phyloP scores from a whole-genome alignment of 2,329 filamentous ascomycete genomes.

The Colletotrichum caudatum region DNA sequence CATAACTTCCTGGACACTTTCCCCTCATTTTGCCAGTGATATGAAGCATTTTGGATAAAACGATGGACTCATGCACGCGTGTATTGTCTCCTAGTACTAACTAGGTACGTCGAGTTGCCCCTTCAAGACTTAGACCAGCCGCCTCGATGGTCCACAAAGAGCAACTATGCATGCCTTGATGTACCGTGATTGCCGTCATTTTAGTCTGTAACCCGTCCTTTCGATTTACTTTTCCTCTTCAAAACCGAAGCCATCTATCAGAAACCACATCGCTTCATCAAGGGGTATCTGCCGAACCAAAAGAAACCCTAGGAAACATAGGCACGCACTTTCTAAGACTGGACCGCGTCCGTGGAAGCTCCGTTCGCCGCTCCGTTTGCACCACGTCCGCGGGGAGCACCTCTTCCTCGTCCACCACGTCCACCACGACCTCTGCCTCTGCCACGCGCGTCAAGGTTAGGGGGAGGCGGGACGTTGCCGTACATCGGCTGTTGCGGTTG shows the following conservation, averaged over 20 bases:
- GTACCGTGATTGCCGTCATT: conserved; percentile 8
- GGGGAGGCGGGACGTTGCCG: conserved; percentile 71
- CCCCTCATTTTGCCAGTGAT: not conserved
- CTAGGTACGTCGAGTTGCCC: not conserved
- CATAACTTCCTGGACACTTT: not conserved
- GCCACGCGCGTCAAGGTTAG: conserved; percentile 62
- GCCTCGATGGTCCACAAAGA: not conserved
- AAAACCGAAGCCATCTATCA: conserved; percentile 25
- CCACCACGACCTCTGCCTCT: conserved; percentile 54
- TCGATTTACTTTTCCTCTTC: not conserved
- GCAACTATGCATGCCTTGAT: not conserved
- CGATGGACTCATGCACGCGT: not conserved
- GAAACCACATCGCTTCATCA: conserved; percentile 31
- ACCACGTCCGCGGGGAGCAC: conserved; percentile 51
- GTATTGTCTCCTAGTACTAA: not conserved
- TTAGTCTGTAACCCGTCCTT: conserved; percentile 4
- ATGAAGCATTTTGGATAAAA: not conserved
- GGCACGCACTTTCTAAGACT: not conserved
- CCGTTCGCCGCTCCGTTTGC: conserved; percentile 40
- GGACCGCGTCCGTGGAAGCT: conserved; percentile 11
- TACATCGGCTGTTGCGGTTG: conserved; percentile 51
- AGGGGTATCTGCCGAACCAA: conserved; percentile 30
- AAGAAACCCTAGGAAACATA: not conserved
- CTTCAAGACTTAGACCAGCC: not conserved
- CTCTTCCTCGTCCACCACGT: conserved; percentile 48